These are phyloP conservation scores for Penicillium capsulatum DNA, from an alignment of 2,329 filamentous ascomycete species.

Conservation along the genomic window DNA sequence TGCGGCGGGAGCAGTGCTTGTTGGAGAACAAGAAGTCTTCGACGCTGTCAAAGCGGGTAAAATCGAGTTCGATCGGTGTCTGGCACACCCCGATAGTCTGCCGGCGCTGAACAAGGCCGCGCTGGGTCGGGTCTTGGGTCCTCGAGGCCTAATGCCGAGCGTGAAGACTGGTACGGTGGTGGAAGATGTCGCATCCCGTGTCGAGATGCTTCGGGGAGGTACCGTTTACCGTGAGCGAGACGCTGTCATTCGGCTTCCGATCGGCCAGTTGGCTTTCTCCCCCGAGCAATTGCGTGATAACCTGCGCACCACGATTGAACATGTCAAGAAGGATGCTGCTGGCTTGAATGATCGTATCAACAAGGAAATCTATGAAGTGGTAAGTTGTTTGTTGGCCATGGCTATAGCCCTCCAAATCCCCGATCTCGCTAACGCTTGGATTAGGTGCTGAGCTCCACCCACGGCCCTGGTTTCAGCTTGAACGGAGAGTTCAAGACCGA, in stretches of 20 bases:
- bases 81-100: conserved; percentile 78
- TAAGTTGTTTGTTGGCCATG: conserved; percentile 34
- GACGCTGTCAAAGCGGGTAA: conserved; percentile 69
- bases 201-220: conserved; percentile 77
- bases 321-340: conserved; percentile 73
- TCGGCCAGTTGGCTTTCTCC: conserved; percentile 85
- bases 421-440: conserved; percentile 7
- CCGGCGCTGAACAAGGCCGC: conserved; percentile 75
- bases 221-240: conserved; percentile 81
- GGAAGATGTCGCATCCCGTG: conserved; percentile 67
- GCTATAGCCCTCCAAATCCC: neutral
- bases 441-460: conserved; percentile 76
- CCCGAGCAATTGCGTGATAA: conserved; percentile 83
- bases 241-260: conserved; percentile 81
- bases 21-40: conserved; percentile 84
- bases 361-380: conserved; percentile 71
- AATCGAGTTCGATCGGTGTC: conserved; percentile 81
- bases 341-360: conserved; percentile 59
- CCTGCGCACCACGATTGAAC: conserved; percentile 69
- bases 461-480: conserved; percentile 80
- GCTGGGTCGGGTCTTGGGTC: conserved; percentile 77
- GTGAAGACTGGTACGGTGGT: conserved; percentile 85
- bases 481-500: conserved; percentile 70
- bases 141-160: conserved; percentile 88
- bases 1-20: conserved; percentile 72